These are phyloP conservation scores for Dalechampia spathulata DNA, from an alignment of 441 rosid genomes.

Conservation along the genomic window DNA sequence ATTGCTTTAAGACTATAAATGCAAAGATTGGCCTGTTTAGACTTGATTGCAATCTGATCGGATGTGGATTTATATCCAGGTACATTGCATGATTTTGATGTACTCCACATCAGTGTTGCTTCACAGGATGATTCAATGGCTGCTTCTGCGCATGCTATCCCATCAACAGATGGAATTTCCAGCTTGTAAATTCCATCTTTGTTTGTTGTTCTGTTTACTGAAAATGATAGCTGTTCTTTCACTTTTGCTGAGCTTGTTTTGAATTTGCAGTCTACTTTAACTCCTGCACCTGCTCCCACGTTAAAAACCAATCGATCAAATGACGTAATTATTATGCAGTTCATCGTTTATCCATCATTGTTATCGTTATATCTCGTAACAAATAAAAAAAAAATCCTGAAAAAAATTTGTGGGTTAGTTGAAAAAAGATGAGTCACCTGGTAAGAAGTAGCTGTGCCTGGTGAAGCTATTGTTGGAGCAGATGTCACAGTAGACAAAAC, in stretches of 20 bases:
- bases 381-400: too few species aligned
- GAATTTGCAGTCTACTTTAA: constrained; percentile 74
- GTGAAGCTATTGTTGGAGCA: constrained; percentile 97
- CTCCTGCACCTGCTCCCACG: constrained; percentile 95
- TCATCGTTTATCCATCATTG: too few species aligned
- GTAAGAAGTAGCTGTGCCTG: constrained; percentile 89
- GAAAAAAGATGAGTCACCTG: too few species aligned
- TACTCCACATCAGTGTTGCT: constrained; percentile 60
- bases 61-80: constrained; percentile 81
- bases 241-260: constrained; percentile 51
- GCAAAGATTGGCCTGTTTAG: constrained; percentile 61
- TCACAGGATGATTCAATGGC: constrained; percentile 59
- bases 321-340: too few species aligned
- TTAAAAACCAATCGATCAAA: too few species aligned
- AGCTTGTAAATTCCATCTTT: constrained; percentile 66
- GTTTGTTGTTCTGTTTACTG: constrained; percentile 87
- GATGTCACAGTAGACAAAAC: constrained; percentile 88
- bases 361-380: too few species aligned
- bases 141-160: constrained; percentile 62
- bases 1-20: constrained; percentile 65
- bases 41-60: constrained; percentile 58
- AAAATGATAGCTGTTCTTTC: constrained; percentile 53
- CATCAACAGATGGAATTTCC: constrained; percentile 68
- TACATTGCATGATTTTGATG: constrained; percentile 54
- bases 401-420: too few species aligned